Base-by-base conservation (phyloP, 306 rosid species). In the Begonia loranthoides region DNA sequence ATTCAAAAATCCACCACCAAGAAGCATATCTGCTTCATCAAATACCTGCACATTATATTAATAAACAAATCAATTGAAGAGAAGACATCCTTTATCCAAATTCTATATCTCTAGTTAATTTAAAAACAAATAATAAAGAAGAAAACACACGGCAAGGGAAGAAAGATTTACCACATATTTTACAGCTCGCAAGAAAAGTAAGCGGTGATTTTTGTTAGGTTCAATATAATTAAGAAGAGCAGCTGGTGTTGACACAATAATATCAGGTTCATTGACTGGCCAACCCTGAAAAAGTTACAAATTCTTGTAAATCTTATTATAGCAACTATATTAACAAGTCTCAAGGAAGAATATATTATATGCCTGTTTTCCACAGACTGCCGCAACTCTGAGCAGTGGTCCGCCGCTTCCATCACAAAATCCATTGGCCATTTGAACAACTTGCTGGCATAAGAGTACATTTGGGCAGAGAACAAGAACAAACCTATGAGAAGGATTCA, bases 11-110 rank as follows among this genome's bases (percentile, higher is more conserved):
- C 97, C 72, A 49, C 97, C 97, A 60, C 79, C 75, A 57, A 90
- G 87, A 75, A 90, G 97, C 97, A 90, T 85, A 57, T 85, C 97
- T 21, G 95, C 97, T 73, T 90, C 97, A 80, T 90, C 97, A 68
- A 90, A 90, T 47, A 90, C 97, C 97, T 90, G 64, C 55, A 51
- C 43, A 55, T 44, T 33, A 13, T 45, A 41, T 47, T 67, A 13
- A 17, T 12, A 49, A n/a, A 11, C 46, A 19, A 48, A 45, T 38
- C 16, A 36, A 48, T 22, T 8, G 14, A 59, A 11, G 12, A 47
- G 53, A 54, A 49, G 17, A 45, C 24, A 52, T 13, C 46, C 19
- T 17, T 17, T 17, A 15, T 17, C 51, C 39, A 54, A 16, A 1
- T 15, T 59, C n/a, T 16, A 52, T 16, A 47, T 1, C 47, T 43